Conservation (phyloP, 2,329 filamentous ascomycete genomes). For the Magnaporthiopsis rhizophila region DNA sequence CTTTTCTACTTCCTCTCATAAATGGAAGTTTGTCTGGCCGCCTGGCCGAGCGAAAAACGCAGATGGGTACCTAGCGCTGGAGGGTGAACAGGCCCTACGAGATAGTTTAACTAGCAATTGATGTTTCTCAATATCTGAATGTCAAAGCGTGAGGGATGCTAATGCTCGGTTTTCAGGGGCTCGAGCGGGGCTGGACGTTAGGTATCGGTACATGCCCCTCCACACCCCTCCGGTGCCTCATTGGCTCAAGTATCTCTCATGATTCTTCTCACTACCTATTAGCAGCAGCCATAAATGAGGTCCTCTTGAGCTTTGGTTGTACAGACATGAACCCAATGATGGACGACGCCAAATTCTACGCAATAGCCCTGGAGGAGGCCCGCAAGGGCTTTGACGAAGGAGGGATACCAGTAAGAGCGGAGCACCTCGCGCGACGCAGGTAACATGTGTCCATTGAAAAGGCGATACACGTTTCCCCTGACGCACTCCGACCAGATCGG, state of each 20-base stretch:
- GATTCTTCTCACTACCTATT: too few relatives aligned
- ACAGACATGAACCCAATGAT: conserved; percentile 22
- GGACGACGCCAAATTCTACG: conserved; percentile 33
- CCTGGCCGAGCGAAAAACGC: too few relatives aligned
- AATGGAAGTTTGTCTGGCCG: too few relatives aligned
- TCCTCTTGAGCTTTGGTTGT: background rate
- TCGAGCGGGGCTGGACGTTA: background rate
- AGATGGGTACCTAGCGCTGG: too few relatives aligned
- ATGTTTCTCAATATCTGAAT: background rate
- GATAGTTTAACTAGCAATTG: background rate
- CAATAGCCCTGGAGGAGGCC: conserved; percentile 39
- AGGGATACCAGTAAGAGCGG: conserved; percentile 35
- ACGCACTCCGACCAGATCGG: conserved; percentile 33
- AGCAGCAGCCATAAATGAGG: too few relatives aligned
- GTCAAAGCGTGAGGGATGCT: background rate
- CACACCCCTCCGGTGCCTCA: background rate
- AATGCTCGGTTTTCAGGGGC: background rate
- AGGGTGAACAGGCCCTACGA: background rate
- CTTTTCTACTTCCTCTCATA: too few relatives aligned
- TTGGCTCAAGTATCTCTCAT: background rate
- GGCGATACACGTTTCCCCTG: background rate
- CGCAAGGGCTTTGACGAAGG: conserved; percentile 35
- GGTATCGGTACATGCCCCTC: background rate
- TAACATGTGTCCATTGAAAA: background rate
- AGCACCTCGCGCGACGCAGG: background rate